Base-by-base conservation (phyloP, 352 stramenopile genomes). In the Globisporangium spinosum region DNA sequence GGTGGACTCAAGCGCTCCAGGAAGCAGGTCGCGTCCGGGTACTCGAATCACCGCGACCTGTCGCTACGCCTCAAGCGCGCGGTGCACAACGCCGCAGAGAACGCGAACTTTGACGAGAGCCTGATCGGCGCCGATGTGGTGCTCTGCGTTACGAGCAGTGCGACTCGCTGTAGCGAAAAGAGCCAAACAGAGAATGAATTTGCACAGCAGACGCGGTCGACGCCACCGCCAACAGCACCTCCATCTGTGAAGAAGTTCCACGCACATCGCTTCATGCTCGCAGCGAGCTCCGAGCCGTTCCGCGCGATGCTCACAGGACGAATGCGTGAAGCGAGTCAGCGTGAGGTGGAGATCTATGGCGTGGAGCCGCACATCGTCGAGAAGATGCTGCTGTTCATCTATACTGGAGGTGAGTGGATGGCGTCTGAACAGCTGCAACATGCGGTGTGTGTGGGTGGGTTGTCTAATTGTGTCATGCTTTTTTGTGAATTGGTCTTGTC, bases 301-400 rank as follows among this genome's bases (percentile, higher is more conserved):
- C 80, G 84, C n/a, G 86, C 78, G 0, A 95, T 95, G 88, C 70
- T 95, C 49, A 95, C 85, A 2, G 88, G 88, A 15, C 73, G 69
- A 10, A 95, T 95, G 88, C 79, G 85, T 15, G 88, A 95, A 64
- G 79, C 86, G 8, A 82, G 70, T 3, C 69, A 90, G 64, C 80
- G 80, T 1, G 80, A 95, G 43, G 88, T 95, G 58, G 75, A 89
- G 45, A 77, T 95, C 40, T 73, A 89, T 63, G 85, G 78, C 43
- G 78, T 95, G 49, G 80, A 85, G 32, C 65, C 81, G 10, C 65
- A 55, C 3, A 80, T 90, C 64, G 75, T 95, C 54, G 77, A 94
- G 65, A 93, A 94, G 69, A 90, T 95, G 80, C 72, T 95, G 62
- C 62, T 87, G 29, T 95, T 88, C 64, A 93, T 95, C 65, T 95